Evolutionary conservation across 495 filamentous ascomycete species (phyloP).

Genomic region (Tuber brumale): DNA sequence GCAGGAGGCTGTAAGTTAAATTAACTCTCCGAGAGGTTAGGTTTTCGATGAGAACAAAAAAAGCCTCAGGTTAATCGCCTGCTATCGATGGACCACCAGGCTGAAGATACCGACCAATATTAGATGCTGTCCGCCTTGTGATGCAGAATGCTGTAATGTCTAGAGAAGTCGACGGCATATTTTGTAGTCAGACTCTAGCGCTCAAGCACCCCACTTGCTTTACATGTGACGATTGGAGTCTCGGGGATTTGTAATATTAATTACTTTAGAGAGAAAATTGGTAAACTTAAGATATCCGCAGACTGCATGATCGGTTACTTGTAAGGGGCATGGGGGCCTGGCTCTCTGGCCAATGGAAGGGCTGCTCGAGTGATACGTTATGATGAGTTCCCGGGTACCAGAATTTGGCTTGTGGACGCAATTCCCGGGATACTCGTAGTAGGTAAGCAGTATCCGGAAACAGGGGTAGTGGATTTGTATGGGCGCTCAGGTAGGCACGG

Average conservation of each 20-base stretch:
- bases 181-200: not conserved
- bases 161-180: slow-evolving; percentile 3
- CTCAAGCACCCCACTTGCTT: not conserved
- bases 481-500: not conserved
- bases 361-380: slow-evolving; percentile 2
- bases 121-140: not conserved
- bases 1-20: not conserved
- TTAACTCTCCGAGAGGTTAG: not conserved
- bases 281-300: not conserved
- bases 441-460: not conserved
- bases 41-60: not conserved
- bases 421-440: not conserved
- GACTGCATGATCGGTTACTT: not conserved
- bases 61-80: slow-evolving; percentile 6
- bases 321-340: not conserved
- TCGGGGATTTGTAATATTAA: slow-evolving; percentile 1
- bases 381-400: not conserved
- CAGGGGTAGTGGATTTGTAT: not conserved
- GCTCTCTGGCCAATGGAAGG: not conserved
- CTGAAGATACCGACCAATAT: slow-evolving; percentile 1
- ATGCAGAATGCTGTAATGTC: not conserved
- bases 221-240: not conserved
- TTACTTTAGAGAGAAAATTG: not conserved
- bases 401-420: not conserved
- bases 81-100: not conserved